Base-by-base conservation (phyloP, 2,329 filamentous ascomycete species). In the Beauveria caledonica region DNA sequence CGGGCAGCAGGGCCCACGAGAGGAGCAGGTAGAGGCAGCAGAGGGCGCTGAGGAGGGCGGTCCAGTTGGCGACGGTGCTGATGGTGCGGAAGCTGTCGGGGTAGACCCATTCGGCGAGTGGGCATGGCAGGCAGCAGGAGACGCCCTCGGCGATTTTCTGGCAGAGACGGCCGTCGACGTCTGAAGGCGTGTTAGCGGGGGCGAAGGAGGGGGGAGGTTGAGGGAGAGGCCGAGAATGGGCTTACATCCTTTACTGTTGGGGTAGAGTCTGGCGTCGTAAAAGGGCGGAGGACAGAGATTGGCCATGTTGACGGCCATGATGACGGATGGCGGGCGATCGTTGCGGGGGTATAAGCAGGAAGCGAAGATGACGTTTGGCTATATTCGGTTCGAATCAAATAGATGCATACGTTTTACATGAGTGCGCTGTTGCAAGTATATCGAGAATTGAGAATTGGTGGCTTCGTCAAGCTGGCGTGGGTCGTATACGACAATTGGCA, bases 121-220 rank as follows among this genome's bases (percentile, higher is more conserved):
- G 94, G 72, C 94, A 99, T 63, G 94, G 94, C 61, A 99, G 74
- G 72, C 94, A 99, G 73, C 94, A 99, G 40, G 78, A 78, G 5
- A 86, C 66, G 40, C 78, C 78, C 11, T 75, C 72, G 6, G 76
- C 70, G 25, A 82, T 65, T 9, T 68, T 71, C 81, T 77, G 75
- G 68, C 81, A 84, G 44, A 84, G 65, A 29, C 81, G 74, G 52
- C 86, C 86, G 23, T 77, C 75, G 45, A 85, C 70, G 68, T 83
- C 86, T 89, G 29, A 13, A n/a, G 23, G 17, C 10, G 10, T 36
- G 59, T 67, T 56, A 65, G 64, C 27, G 21, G 4, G 25, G 17
- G 39, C 8, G 40, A 23, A 48, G 13, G 25, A 13, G 13, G 13
- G 6, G 10, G n/a, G 6, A 42, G 57, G 15, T 10, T 6, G 23